A percentile compares a stretch with the other conserved stretches of the same genome.
Evolutionary conservation across 2,329 filamentous ascomycete species (phyloP).

Genomic region (Neurospora crassa): DNA sequence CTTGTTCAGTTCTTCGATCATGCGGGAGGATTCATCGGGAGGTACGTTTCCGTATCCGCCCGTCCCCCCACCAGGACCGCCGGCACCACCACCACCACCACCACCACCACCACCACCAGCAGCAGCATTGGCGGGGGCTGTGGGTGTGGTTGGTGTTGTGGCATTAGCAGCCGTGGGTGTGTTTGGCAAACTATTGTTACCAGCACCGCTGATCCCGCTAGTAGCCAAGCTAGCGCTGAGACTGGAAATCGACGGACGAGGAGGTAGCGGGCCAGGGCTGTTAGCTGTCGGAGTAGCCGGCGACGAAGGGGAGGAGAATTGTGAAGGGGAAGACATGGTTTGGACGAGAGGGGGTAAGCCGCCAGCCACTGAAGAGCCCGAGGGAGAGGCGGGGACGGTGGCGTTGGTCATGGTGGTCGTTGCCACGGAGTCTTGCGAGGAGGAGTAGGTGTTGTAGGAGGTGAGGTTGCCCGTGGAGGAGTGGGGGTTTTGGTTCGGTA

Average conservation of each 20-base stretch:
- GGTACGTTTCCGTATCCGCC: conserved; percentile 38
- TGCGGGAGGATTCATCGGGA: conserved; percentile 56
- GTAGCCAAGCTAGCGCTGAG: conserved; percentile 17
- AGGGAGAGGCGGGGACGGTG: background rate
- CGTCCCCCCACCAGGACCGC: conserved; percentile 19
- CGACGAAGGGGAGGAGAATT: background rate
- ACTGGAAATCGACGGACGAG: conserved; percentile 22
- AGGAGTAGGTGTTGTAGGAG: background rate
- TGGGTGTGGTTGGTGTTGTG: background rate
- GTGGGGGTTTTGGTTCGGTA: background rate
- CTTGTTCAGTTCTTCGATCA: conserved; percentile 74
- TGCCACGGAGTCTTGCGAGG: background rate
- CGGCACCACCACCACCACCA: background rate
- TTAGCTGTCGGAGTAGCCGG: background rate
- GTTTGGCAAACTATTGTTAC: background rate
- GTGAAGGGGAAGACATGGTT: background rate
- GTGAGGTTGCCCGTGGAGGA: background rate
- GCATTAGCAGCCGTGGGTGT: background rate
- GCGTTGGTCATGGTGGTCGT: background rate
- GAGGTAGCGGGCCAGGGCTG: background rate
- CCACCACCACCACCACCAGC: no score
- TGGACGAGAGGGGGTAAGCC: background rate
- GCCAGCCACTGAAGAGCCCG: background rate
- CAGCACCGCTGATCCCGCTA: conserved; percentile 14
- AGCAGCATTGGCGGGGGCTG: background rate